Conservation (phyloP, 345 rosid genomes). For the Theobroma cacao region DNA sequence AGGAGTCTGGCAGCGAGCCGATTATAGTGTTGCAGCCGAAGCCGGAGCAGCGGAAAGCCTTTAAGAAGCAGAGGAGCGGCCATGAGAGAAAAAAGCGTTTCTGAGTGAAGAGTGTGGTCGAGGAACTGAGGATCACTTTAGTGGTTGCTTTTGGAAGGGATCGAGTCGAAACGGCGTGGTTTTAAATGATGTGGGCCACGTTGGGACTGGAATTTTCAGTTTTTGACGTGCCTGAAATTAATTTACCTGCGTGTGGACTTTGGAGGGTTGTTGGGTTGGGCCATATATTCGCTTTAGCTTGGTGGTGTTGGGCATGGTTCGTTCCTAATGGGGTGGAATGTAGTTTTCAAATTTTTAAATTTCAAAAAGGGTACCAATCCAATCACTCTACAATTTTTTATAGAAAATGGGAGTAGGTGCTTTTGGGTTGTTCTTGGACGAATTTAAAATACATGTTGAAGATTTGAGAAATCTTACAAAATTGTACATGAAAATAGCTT, state of each 20-base stretch:
- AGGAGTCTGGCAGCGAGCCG: slow-evolving; percentile 25
- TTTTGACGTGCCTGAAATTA: too few species aligned
- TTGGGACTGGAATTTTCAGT: too few species aligned
- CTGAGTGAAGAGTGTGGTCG: neutral
- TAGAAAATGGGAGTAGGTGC: too few species aligned
- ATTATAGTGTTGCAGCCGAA: slow-evolving; percentile 31
- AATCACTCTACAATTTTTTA: neutral
- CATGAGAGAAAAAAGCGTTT: slow-evolving; percentile 22
- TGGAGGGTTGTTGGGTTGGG: neutral
- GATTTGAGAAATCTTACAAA: neutral
- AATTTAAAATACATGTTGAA: neutral
- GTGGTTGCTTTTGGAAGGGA: neutral
- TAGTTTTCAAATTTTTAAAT: neutral
- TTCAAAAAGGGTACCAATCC: neutral
- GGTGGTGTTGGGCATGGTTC: neutral
- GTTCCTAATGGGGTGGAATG: neutral
- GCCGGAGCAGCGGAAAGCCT: slow-evolving; percentile 34
- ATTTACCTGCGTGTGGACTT: too few species aligned
- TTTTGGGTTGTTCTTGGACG: too few species aligned
- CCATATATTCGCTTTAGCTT: neutral
- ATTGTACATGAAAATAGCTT: neutral
- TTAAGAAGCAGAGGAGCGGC: slow-evolving; percentile 45
- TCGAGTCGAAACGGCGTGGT: neutral
- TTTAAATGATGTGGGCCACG: neutral
- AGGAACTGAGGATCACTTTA: neutral